Evolutionary conservation across 2,329 filamentous ascomycete genomes (phyloP), one percentile per base, ranked within the genome.

Genomic region (Epichloe sp.): DNA sequence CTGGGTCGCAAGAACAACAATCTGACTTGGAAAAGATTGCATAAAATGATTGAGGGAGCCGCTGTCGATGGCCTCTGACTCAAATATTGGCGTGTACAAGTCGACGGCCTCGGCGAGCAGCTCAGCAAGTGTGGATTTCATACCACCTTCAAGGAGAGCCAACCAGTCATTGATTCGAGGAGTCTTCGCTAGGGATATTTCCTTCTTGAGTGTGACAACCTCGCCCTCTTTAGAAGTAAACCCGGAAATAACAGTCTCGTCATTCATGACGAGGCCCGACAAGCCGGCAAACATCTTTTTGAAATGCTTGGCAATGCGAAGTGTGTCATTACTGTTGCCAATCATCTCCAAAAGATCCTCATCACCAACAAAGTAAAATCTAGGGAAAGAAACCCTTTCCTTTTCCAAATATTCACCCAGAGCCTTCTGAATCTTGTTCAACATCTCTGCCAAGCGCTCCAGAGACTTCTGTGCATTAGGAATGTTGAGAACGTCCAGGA

Each of bases 271-370:
- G 37, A 98, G 78, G 3, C 93, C 93, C 4, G 85, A 91, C 46
- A 98, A 76, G 55, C 93, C 93, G 56, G 94, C 93, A 74, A 99
- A 99, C 93, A 99, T 99, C 75, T 99, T 99, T 67, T 95, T 91
- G 74, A 99, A 89, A 72, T 99, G 94, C 67, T 98, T 98, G 41
- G 93, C 88, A 58, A 98, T 94, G 50, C 93, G 89, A 54, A 93
- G 72, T 10, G 91, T 95, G 63, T 99, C 93, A 62, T 96, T 96
- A 71, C 91, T 97, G 68, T 99, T 99, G 64, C 93, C 93, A 57
- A 99, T 99, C 71, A 99, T 99, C 68, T 99, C 93, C 23, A 99
- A 77, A 52, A 99, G 73, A 68, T 99, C 93, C 64, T 99, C 94
- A 62, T 99, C 94, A 66, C 93, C 93, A 52, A 99, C 94, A 61